A percentile compares a stretch with the other conserved stretches of the same genome.
Evolutionary conservation across 2,329 filamentous ascomycete species (phyloP).

Genomic region (Juglanconis oblonga): DNA sequence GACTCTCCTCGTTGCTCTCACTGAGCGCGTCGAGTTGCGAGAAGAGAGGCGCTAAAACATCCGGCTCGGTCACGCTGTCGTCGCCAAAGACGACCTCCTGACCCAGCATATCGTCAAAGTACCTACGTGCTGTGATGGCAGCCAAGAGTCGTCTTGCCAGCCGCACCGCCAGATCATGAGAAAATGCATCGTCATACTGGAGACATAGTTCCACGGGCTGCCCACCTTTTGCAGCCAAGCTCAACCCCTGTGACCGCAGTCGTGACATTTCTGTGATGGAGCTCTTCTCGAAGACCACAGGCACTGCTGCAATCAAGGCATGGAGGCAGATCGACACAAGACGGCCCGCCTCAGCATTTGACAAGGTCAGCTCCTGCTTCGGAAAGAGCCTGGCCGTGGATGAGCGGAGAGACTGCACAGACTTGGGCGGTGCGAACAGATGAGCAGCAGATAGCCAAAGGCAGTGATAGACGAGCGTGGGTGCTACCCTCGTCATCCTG

Average conservation of each 20-base stretch:
- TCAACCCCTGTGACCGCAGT: slow-evolving; percentile 52
- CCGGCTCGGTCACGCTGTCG: slow-evolving; percentile 30
- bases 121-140: slow-evolving; percentile 52
- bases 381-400: slow-evolving; percentile 36
- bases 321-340: slow-evolving; percentile 61
- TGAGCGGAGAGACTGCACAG: slow-evolving; percentile 38
- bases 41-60: slow-evolving; percentile 48
- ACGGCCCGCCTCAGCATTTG: slow-evolving; percentile 48
- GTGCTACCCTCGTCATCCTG: slow-evolving; percentile 54
- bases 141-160: slow-evolving; percentile 57
- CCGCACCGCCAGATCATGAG: slow-evolving; percentile 57
- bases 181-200: slow-evolving; percentile 62
- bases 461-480: slow-evolving; percentile 60
- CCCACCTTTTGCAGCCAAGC: slow-evolving; percentile 44
- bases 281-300: slow-evolving; percentile 44
- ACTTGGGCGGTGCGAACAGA: slow-evolving; percentile 54
- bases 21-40: slow-evolving; percentile 52
- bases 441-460: slow-evolving; percentile 60
- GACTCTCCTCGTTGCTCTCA: slow-evolving; percentile 45
- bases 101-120: slow-evolving; percentile 44
- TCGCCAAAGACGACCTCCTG: slow-evolving; percentile 33
- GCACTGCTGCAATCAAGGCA: slow-evolving; percentile 57
- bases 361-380: slow-evolving; percentile 34
- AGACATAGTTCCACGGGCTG: slow-evolving; percentile 51
- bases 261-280: slow-evolving; percentile 59